Evolutionary conservation across 331 rosid genomes (phyloP).

Genomic region (Telfairia occidentalis): DNA sequence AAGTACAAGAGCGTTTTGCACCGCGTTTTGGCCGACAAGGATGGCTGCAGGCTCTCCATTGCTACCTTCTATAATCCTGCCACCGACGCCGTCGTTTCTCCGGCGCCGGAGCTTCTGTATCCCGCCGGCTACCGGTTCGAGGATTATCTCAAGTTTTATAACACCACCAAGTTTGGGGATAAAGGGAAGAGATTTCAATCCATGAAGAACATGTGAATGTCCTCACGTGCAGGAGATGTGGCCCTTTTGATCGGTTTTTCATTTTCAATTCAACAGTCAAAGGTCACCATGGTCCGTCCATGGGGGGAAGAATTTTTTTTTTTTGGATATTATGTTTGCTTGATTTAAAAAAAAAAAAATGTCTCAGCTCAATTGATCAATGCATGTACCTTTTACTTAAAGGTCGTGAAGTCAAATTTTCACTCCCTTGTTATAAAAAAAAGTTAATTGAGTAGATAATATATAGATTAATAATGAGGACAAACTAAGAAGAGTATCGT

Average conservation of each 20-base stretch:
- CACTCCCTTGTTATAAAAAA: too few species aligned
- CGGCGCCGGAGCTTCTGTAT: conserved; percentile 43
- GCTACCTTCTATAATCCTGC: conserved; percentile 70
- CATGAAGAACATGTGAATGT: conserved; percentile 22
- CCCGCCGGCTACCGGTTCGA: conserved; percentile 36
- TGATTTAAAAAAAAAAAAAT: too few species aligned
- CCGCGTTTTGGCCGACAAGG: conserved; percentile 56
- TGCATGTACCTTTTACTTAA: too few species aligned
- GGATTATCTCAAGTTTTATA: conserved; percentile 57
- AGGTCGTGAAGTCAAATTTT: too few species aligned
- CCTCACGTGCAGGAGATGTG: neutral
- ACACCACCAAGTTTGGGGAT: conserved; percentile 43
- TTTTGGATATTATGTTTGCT: too few species aligned
- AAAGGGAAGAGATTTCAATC: conserved; percentile 47
- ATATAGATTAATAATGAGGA: too few species aligned
- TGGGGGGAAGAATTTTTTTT: too few species aligned
- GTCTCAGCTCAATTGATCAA: too few species aligned
- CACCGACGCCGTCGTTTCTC: conserved; percentile 47
- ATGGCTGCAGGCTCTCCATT: conserved; percentile 49
- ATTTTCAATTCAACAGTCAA: too few species aligned
- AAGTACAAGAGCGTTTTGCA: conserved; percentile 44
- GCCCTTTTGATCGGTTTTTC: neutral
- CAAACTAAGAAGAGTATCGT: too few species aligned
- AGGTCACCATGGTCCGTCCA: too few species aligned
- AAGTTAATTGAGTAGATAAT: too few species aligned